Percentiles rank a stretch among this genome's conserved stretches.
Evolutionary conservation across 495 filamentous ascomycete genomes (phyloP).

Genomic region (Pyrenopolyporus hunteri): DNA sequence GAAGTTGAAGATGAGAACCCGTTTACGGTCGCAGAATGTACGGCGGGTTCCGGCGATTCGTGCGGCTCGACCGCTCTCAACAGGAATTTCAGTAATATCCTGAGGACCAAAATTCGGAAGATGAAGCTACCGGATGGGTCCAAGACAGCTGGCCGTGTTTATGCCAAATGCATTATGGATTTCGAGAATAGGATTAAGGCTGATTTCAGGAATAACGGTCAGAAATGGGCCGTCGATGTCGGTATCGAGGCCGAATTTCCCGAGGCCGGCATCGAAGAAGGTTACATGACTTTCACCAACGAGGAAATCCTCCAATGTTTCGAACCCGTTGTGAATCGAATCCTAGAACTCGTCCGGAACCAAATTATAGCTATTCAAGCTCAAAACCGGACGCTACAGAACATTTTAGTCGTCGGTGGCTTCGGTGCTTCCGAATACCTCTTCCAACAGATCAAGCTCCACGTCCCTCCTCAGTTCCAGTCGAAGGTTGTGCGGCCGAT

Average conservation of each 20-base stretch:
- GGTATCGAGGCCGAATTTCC: constrained; percentile 80
- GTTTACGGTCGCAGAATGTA: constrained; percentile 76
- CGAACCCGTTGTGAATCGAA: constrained; percentile 74
- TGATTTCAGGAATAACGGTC: constrained; percentile 80
- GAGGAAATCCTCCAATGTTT: constrained; percentile 81
- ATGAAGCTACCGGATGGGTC: constrained; percentile 80
- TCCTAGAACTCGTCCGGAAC: constrained; percentile 74
- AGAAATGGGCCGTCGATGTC: constrained; percentile 79
- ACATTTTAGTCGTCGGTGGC: constrained; percentile 75
- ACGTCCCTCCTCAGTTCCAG: constrained; percentile 80
- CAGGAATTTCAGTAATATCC: constrained; percentile 76
- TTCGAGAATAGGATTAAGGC: constrained; percentile 82
- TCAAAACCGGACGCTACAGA: constrained; percentile 73
- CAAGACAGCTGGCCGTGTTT: constrained; percentile 74
- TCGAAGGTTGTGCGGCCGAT: constrained; percentile 78
- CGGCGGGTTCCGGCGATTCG: constrained; percentile 75
- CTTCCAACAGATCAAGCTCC: constrained; percentile 83
- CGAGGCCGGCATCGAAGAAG: constrained; percentile 76
- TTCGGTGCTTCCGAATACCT: constrained; percentile 80
- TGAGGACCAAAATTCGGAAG: constrained; percentile 76
- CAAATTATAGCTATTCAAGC: constrained; percentile 82
- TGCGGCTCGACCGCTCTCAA: constrained; percentile 77
- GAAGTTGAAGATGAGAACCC: constrained; percentile 78
- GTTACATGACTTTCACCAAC: constrained; percentile 83
- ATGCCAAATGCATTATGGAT: constrained; percentile 82